Conservation (phyloP, 1,284 basidiomycete species). For the Malassezia obtusa region DNA sequence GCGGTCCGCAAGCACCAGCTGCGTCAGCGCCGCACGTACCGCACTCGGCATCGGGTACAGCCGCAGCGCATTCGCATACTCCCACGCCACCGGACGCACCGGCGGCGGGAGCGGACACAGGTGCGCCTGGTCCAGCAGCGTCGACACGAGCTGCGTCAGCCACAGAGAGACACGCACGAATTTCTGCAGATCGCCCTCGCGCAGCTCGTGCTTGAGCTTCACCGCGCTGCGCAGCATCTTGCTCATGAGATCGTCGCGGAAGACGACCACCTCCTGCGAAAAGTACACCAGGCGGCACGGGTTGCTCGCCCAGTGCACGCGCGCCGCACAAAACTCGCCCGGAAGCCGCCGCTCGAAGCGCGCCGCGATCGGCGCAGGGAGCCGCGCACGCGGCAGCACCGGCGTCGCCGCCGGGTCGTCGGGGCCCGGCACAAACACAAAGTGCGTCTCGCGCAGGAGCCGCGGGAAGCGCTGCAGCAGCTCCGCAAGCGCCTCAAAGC, state of each 20-base stretch:
- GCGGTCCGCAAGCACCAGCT: constrained; percentile 92
- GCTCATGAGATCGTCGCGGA: constrained; percentile 84
- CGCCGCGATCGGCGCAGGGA: constrained; percentile 59
- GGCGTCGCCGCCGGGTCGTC: constrained; percentile 61
- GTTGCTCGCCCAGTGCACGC: constrained; percentile 64
- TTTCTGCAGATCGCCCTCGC: constrained; percentile 33
- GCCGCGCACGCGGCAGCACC: constrained; percentile 62
- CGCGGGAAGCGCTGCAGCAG: constrained; percentile 69
- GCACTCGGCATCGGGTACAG: constrained; percentile 89
- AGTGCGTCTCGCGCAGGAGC: constrained; percentile 69
- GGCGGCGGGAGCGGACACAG: constrained; percentile 66
- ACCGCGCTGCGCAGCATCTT: constrained; percentile 73
- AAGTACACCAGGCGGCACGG: constrained; percentile 92
- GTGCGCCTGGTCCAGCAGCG: constrained; percentile 52
- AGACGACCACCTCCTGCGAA: constrained; percentile 88
- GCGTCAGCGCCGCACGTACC: constrained; percentile 52
- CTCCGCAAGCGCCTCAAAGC: constrained; percentile 74
- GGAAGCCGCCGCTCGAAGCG: constrained; percentile 22
- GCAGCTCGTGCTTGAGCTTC: constrained; percentile 29
- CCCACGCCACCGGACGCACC: constrained; percentile 77
- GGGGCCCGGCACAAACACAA: constrained; percentile 88
- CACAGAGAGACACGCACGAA: constrained; percentile 21
- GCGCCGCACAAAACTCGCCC: constrained; percentile 10
- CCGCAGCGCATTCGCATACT: constrained; percentile 82
- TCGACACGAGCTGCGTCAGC: constrained; percentile 37